Conservation (phyloP, 306 rosid genomes). For the Macrotyloma uniflorum region DNA sequence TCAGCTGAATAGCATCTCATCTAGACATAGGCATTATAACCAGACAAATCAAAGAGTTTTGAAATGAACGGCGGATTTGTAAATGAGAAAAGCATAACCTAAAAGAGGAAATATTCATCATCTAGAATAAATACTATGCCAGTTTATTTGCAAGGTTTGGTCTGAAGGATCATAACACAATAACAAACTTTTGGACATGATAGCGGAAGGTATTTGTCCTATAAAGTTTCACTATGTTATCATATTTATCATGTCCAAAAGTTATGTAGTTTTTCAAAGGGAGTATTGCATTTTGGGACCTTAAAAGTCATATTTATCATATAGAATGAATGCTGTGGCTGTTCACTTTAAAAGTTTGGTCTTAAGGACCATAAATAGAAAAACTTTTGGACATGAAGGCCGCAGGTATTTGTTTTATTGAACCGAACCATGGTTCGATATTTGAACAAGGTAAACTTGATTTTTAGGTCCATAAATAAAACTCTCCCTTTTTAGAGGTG, state of each 20-base stretch:
- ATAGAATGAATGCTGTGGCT: constrained; percentile 5
- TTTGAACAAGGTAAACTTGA: constrained; percentile 25
- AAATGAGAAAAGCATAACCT: constrained; percentile 21
- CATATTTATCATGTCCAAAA: constrained; percentile 9
- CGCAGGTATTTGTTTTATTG: constrained; percentile 2
- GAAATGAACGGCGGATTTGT: constrained; percentile 46
- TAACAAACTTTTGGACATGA: constrained; percentile 28
- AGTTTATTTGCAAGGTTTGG: constrained; percentile 30
- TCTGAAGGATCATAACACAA: constrained; percentile 18
- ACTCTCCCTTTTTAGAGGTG: constrained; percentile 16
- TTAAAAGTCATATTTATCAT: constrained; percentile 1
- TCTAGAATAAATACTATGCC: constrained; percentile 17
- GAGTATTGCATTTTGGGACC: constrained; percentile 31
- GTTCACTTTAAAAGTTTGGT: constrained; percentile 31
- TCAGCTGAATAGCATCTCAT: constrained; percentile 69
- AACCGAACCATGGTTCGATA: not conserved
- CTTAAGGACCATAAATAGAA: constrained; percentile 6
- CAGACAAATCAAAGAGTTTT: constrained; percentile 50
- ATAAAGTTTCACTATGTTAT: not conserved
- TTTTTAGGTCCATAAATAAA: constrained; percentile 20
- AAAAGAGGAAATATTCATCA: not conserved
- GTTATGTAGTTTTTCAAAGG: constrained; percentile 9
- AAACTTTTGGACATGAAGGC: constrained; percentile 22
- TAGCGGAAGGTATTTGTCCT: constrained; percentile 11
- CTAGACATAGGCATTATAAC: constrained; percentile 40